Evolutionary conservation across 2,329 filamentous ascomycete genomes (phyloP).

Genomic region (Hypoxylon sp.): DNA sequence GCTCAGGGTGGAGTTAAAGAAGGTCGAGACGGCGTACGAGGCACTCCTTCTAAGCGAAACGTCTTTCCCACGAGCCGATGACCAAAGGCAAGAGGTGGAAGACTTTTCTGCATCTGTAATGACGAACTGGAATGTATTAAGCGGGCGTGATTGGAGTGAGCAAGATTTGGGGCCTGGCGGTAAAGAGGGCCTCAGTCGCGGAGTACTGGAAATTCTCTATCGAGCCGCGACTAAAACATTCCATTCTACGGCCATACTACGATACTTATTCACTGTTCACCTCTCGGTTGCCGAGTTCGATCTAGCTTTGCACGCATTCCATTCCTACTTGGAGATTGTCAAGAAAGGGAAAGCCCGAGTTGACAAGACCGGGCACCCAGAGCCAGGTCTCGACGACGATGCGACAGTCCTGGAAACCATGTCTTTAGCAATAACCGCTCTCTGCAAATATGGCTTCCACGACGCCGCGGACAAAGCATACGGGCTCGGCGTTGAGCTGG

Average conservation of each 20-base stretch:
- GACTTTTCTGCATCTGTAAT: slow-evolving; percentile 81
- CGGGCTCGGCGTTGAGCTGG: slow-evolving; percentile 73
- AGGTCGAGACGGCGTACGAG: slow-evolving; percentile 82
- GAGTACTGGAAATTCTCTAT: slow-evolving; percentile 87
- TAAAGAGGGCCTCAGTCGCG: slow-evolving; percentile 75
- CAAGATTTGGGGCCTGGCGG: slow-evolving; percentile 83
- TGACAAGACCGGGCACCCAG: slow-evolving; percentile 76
- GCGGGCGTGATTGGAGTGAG: slow-evolving; percentile 81
- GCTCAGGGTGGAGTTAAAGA: slow-evolving; percentile 79
- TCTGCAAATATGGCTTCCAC: slow-evolving; percentile 82
- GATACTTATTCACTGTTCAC: slow-evolving; percentile 88
- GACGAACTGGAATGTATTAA: slow-evolving; percentile 84
- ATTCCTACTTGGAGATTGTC: slow-evolving; percentile 90
- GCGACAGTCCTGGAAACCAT: slow-evolving; percentile 79
- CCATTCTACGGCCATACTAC: slow-evolving; percentile 88
- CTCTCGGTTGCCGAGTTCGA: slow-evolving; percentile 90
- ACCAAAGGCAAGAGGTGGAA: slow-evolving; percentile 81
- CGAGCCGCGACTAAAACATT: slow-evolving; percentile 91
- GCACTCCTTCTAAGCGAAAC: slow-evolving; percentile 78
- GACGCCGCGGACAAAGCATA: slow-evolving; percentile 81
- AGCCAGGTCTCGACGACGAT: slow-evolving; percentile 79
- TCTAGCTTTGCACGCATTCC: slow-evolving; percentile 86
- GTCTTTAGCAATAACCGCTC: slow-evolving; percentile 77
- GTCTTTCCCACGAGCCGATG: slow-evolving; percentile 82
- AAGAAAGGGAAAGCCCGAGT: slow-evolving; percentile 84